Conservation (phyloP, 164 flowering plant genomes). For the Umbilicus rupestris region DNA sequence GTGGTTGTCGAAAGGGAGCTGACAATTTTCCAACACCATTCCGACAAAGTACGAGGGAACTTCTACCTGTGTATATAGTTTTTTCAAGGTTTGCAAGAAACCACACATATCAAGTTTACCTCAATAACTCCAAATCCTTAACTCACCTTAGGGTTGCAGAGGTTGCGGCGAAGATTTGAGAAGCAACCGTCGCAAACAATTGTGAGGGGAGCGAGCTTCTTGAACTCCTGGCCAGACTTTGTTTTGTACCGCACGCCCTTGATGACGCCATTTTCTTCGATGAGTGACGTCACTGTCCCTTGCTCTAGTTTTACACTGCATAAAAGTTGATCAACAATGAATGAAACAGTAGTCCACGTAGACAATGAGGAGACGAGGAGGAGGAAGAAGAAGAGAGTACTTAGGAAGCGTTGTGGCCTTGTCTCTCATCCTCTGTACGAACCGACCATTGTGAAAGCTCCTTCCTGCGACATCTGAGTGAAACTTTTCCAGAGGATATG, state of each 20-base stretch:
- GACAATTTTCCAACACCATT: constrained; percentile 36
- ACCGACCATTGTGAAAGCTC: constrained; percentile 43
- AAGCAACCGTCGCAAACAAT: constrained; percentile 46
- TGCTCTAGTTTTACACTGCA: constrained; percentile 36
- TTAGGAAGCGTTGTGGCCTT: constrained; percentile 34
- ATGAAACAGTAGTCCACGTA: background rate
- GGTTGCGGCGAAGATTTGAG: constrained; percentile 44
- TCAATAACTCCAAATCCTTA: too few species aligned
- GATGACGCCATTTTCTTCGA: constrained; percentile 39
- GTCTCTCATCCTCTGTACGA: constrained; percentile 39
- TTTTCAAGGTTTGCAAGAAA: background rate
- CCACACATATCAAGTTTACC: background rate
- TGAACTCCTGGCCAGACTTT: constrained; percentile 26
- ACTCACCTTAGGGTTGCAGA: constrained; percentile 35
- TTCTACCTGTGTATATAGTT: constrained; percentile 31
- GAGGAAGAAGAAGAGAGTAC: constrained; percentile 15
- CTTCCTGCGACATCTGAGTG: constrained; percentile 36
- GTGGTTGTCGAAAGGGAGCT: constrained; percentile 41
- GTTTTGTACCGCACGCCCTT: constrained; percentile 43
- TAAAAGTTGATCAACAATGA: background rate
- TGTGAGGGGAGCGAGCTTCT: constrained; percentile 38
- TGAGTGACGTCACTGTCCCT: constrained; percentile 42
- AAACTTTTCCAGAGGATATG: constrained; percentile 39
- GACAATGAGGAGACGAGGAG: background rate
- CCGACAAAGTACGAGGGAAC: constrained; percentile 53